Evolutionary conservation across 2,329 filamentous ascomycete species (phyloP).

Genomic region (Aspergillus spinulosporus): DNA sequence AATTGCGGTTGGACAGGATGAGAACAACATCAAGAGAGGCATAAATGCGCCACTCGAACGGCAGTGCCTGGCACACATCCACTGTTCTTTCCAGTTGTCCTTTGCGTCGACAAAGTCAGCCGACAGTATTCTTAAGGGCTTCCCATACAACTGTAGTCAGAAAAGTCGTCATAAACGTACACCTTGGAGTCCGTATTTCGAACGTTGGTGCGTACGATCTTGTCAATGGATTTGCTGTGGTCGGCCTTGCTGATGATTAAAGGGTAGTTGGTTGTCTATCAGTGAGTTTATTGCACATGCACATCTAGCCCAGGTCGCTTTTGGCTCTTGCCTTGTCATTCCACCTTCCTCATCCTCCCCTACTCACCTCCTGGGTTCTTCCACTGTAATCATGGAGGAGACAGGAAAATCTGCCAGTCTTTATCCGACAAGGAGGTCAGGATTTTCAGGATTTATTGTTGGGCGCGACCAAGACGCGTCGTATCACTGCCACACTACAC

Average conservation of each 20-base stretch:
- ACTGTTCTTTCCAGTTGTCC: constrained; percentile 40
- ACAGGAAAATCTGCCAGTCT: background rate
- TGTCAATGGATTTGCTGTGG: constrained; percentile 1
- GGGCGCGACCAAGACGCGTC: background rate
- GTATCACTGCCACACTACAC: background rate
- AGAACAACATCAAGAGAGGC: constrained; percentile 25
- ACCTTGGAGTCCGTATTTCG: constrained; percentile 43
- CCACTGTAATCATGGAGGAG: too few species aligned
- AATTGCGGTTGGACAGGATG: too few species aligned
- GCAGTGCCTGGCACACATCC: constrained; percentile 44
- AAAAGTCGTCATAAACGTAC: constrained; percentile 45
- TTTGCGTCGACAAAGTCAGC: constrained; percentile 42
- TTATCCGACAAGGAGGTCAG: background rate
- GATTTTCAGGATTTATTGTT: background rate
- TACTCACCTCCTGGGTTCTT: constrained; percentile 21
- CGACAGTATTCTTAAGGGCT: constrained; percentile 45
- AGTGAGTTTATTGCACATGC: constrained; percentile 14
- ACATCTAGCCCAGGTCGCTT: constrained; percentile 15
- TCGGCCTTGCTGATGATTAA: constrained; percentile 8
- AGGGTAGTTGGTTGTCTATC: constrained; percentile 12
- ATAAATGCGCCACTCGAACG: constrained; percentile 18
- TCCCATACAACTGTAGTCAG: constrained; percentile 44
- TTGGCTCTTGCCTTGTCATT: constrained; percentile 23
- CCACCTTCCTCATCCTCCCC: constrained; percentile 4
- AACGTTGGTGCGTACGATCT: constrained; percentile 31